Conservation (phyloP, 2,329 filamentous ascomycete species). For the Immersiporthe knoxdaviesiana region DNA sequence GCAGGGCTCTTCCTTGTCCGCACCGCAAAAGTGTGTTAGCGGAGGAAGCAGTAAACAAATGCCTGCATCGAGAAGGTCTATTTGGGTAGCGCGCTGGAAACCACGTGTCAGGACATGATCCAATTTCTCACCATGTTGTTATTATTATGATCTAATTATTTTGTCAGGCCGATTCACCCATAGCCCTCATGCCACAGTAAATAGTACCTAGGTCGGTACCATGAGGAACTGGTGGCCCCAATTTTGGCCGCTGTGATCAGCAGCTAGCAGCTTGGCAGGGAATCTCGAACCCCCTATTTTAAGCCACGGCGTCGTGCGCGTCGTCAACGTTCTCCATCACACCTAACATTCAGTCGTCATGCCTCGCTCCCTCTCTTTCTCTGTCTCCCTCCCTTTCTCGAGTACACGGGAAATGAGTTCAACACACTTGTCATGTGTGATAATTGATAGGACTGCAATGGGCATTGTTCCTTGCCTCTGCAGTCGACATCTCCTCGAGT, state of each 20-base stretch:
- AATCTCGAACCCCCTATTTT: not conserved
- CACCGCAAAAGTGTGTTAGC: not conserved
- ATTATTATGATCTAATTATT: not conserved
- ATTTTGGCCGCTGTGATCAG: not conserved
- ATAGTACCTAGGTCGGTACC: too few species aligned
- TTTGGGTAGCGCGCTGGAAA: not conserved
- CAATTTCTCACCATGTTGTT: too few species aligned
- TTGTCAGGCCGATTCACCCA: not conserved
- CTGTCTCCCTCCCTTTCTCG: not conserved
- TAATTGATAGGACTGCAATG: not conserved
- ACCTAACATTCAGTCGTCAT: too few species aligned
- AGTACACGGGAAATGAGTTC: too few species aligned
- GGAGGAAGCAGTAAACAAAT: not conserved
- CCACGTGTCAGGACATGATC: too few species aligned
- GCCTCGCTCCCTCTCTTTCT: not conserved
- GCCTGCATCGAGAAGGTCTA: not conserved
- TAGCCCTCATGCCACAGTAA: not conserved
- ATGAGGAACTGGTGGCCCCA: not conserved
- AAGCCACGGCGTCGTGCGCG: not conserved
- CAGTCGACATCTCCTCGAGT: not conserved
- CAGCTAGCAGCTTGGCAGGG: slow-evolving; percentile 2
- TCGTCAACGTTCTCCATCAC: slow-evolving; percentile 1
- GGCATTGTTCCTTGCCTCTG: not conserved
- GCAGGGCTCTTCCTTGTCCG: not conserved
- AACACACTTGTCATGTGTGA: not conserved